phyloP scores from a whole-genome alignment of 1,139 yeast genomes.

The Pichia sp. region DNA sequence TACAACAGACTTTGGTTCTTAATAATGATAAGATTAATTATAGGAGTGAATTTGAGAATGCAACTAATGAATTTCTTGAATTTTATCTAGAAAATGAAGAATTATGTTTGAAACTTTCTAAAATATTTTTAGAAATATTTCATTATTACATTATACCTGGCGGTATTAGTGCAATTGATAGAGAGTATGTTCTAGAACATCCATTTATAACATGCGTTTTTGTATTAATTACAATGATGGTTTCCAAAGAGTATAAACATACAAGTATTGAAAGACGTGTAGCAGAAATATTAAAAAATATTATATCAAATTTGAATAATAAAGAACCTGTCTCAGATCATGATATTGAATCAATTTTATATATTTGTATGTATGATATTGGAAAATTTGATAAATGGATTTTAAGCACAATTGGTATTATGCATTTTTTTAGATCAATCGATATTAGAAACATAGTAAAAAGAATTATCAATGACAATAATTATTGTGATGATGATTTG shows the following conservation, averaged over 20 bases:
- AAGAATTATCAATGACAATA: conserved; percentile 29
- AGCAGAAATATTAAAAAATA: conserved; percentile 38
- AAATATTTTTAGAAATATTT: conserved; percentile 39
- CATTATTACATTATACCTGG: conserved; percentile 54
- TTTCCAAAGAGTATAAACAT: conserved; percentile 42
- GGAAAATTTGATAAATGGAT: conserved; percentile 45
- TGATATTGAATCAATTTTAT: conserved; percentile 49
- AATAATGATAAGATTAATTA: too few relatives aligned
- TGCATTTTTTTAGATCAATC: conserved; percentile 39
- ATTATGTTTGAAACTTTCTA: conserved; percentile 36
- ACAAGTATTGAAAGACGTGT: conserved; percentile 39
- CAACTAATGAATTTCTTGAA: conserved; percentile 34
- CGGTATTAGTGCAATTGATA: conserved; percentile 39
- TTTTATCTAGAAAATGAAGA: conserved; percentile 37
- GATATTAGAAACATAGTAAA: conserved; percentile 37
- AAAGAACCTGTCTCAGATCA: conserved; percentile 40
- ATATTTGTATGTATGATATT: conserved; percentile 44
- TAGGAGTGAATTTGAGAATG: conserved; percentile 22
- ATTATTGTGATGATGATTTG: conserved; percentile 34
- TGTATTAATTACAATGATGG: conserved; percentile 44
- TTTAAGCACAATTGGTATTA: conserved; percentile 42
- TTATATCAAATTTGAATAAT: conserved; percentile 34
- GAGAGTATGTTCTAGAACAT: conserved; percentile 38
- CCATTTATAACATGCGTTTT: conserved; percentile 46
- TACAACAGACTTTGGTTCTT: too few relatives aligned